Evolutionary conservation across 768 basidiomycete species (phyloP).

Genomic region (Lentinus brumalis): DNA sequence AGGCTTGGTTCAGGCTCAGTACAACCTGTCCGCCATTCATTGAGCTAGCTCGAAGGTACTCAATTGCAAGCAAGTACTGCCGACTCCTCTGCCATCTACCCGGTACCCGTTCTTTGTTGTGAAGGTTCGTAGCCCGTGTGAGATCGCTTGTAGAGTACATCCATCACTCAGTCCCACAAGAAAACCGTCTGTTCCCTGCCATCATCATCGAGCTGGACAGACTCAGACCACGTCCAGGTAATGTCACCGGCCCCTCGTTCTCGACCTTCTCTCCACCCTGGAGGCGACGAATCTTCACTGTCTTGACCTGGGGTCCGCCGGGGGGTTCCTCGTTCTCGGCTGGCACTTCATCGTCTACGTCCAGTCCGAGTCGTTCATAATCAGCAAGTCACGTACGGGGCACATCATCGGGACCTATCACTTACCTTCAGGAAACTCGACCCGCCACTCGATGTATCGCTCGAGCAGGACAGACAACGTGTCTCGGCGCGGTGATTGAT

Average conservation of each 20-base stretch:
- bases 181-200: neutral
- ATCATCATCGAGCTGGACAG: neutral
- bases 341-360: neutral
- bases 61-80: too few species aligned
- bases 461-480: slow-evolving; percentile 44
- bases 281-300: slow-evolving; percentile 1
- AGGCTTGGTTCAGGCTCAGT: too few species aligned
- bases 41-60: too few species aligned
- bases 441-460: slow-evolving; percentile 59
- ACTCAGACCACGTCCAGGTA: slow-evolving; percentile 21
- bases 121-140: too few species aligned
- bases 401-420: too few species aligned
- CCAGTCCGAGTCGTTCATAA: neutral
- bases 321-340: neutral
- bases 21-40: too few species aligned
- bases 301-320: neutral
- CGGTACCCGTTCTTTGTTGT: too few species aligned
- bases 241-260: slow-evolving; percentile 4
- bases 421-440: slow-evolving; percentile 46
- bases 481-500: slow-evolving; percentile 24
- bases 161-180: neutral
- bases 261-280: neutral
- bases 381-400: neutral
- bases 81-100: too few species aligned
- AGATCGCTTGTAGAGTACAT: neutral